Conservation (phyloP, 2,329 filamentous ascomycete genomes). For the Trichocomaceae sp. region DNA sequence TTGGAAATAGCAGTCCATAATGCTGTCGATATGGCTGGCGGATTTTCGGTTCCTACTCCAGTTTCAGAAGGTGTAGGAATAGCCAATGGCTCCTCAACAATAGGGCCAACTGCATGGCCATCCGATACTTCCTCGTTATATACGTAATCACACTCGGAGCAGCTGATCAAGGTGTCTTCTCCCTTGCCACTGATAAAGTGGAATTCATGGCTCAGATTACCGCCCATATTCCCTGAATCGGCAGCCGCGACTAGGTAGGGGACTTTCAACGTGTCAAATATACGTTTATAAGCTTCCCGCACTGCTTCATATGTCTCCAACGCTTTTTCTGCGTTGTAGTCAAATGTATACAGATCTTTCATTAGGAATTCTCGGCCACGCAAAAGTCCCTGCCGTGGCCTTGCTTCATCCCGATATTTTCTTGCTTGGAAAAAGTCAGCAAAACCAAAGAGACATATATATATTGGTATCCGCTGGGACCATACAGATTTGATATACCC, state of each 20-base stretch:
- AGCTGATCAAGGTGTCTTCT: conserved; percentile 78
- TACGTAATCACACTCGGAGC: conserved; percentile 64
- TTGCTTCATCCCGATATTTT: conserved; percentile 89
- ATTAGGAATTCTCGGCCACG: conserved; percentile 89
- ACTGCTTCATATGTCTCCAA: conserved; percentile 74
- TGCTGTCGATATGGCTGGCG: conserved; percentile 30
- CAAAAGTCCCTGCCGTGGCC: conserved; percentile 80
- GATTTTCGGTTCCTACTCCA: conserved; percentile 17
- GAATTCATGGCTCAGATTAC: conserved; percentile 88
- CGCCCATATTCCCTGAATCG: conserved; percentile 94
- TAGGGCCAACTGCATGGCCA: conserved; percentile 25
- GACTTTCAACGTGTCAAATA: conserved; percentile 77
- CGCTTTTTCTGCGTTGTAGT: conserved; percentile 60
- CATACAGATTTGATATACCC: conserved; percentile 83
- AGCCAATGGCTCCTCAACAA: conserved; percentile 5
- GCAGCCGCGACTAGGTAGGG: conserved; percentile 81
- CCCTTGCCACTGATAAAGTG: conserved; percentile 74
- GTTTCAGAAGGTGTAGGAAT: conserved; percentile 21
- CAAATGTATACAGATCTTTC: conserved; percentile 98
- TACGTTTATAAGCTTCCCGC: conserved; percentile 61
- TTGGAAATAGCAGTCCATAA: conserved; percentile 37
- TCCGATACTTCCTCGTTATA: conserved; percentile 83
- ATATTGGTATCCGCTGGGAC: conserved; percentile 1
- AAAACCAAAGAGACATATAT: neutral
- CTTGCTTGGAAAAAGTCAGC: conserved; percentile 49